Base-by-base conservation (phyloP, 345 rosid species). In the Camelina sativa region DNA sequence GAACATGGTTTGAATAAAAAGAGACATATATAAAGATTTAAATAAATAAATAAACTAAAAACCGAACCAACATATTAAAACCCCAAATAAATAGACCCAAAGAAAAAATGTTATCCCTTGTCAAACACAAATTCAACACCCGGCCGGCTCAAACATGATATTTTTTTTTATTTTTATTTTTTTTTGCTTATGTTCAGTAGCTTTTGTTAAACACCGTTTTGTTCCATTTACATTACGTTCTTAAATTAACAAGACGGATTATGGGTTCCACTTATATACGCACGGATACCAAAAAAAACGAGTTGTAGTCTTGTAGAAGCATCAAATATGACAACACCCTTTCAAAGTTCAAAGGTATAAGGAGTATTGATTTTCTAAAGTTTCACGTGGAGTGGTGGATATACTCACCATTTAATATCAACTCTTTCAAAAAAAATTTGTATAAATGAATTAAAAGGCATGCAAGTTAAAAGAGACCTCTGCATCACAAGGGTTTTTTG, bases 311-410 rank as follows among this genome's bases (percentile, higher is more conserved):
- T 28, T 28, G 30, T 28, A 28, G 8, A 37, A 50, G 53, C 40
- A n/a, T 15, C 40, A 61, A 16, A 67, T 44, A 75, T 76, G 63
- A 41, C 75, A 69, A 62, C 75, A 52, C 57, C 74, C 43, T 46
- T 59, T 75, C 79, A 75, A 67, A 58, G 63, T 60, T 75, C 69
- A 67, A 67, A 38, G 38, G 9, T 9, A 17, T 54, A 34, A 50
- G 25, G 25, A 37, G 2, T 12, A 48, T 48, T 3, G 23, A 20
- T 2, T 51, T 22, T 20, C 37, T 51, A 9, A 30, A 60, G 2
- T 28, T 41, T 75, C 62, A 60, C 74, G 74, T 75, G 79, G 67
- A n/a, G 47, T 67, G 79, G 79, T 75, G 63, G 79, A 67, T 75
- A 75, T 23, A 75, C 80, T 76, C 71, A 76, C 80, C 80, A 70